Base-by-base conservation (phyloP, 208 protist species). In the Porcisia hertigi region DNA sequence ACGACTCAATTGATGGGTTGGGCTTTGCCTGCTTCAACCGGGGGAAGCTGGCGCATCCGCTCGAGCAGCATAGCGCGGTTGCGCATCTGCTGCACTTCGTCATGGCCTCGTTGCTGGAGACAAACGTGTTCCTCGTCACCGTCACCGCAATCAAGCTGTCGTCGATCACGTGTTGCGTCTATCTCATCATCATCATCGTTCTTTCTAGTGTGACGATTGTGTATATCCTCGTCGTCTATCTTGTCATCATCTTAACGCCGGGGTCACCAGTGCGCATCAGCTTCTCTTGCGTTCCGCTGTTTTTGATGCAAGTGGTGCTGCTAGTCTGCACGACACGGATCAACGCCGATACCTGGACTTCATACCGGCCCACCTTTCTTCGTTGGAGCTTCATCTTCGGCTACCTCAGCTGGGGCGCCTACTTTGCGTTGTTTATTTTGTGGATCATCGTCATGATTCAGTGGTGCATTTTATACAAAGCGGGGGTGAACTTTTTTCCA, bases 21-120 rank as follows among this genome's bases (percentile, higher is more conserved):
- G 92, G 92, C 60, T 94, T 94, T 69, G 87, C 92, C 7, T 87
- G 88, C 78, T 96, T 92, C 85, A 85, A 87, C 43, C 79, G 86
- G 64, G 74, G 71, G 3, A 74, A 72, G 53, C 60, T 75, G 16
- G 36, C 71, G 62, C 79, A 85, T 53, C 63, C 41, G 53, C 62
- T 91, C 59, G 80, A 87, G 60, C 63, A 74, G 11, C 66, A 90
- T 76, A 87, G 73, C 62, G 85, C 69, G 4, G 69, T 89, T 14
- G 62, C 74, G 25, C 82, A 86, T 62, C 49, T 86, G 47, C 64
- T 92, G 34, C 84, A 87, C 75, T 84, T 81, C 60, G 49, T 90
- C 53, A 80, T 83, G 39, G 57, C 90, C 5, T 92, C 90, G 49
- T 58, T 93, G 39, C 72, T 93, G n/a, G 85, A 93, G 78, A 73